Evolutionary conservation across 73 alveolate genomes (phyloP).

Genomic region (Effrenium voratum): DNA sequence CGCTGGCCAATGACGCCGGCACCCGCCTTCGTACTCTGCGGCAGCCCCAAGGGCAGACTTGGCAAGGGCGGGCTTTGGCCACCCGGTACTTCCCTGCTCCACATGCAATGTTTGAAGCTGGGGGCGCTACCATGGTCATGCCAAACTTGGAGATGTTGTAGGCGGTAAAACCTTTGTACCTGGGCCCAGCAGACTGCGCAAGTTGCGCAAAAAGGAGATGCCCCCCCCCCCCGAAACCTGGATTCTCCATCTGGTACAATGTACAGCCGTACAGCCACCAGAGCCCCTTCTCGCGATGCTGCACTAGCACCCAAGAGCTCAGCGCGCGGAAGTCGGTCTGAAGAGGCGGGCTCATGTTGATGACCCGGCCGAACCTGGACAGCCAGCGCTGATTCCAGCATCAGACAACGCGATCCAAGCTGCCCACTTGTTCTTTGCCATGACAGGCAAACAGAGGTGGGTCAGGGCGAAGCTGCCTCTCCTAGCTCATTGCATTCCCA

Average conservation of each 20-base stretch:
- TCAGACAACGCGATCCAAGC: not conserved
- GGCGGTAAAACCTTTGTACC: constrained; percentile 94
- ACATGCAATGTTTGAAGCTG: not conserved
- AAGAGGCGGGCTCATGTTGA: constrained; percentile 92
- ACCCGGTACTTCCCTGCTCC: not conserved
- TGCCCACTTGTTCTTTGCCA: constrained; percentile 94
- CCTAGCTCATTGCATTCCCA: too few relatives aligned
- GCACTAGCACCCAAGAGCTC: not conserved
- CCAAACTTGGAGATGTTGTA: constrained; percentile 93
- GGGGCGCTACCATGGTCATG: constrained; percentile 66
- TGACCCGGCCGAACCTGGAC: constrained; percentile 42
- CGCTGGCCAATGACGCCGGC: not conserved
- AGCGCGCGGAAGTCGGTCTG: constrained; percentile 79
- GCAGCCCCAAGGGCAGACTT: constrained; percentile 83
- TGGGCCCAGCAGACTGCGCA: not conserved
- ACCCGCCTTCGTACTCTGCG: constrained; percentile 69
- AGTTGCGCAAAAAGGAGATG: not conserved
- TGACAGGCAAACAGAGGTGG: constrained; percentile 63
- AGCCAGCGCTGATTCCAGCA: not conserved
- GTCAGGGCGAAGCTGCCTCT: constrained; percentile 91
- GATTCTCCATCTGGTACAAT: not conserved
- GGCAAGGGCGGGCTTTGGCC: not conserved
- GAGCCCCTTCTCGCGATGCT: not conserved
- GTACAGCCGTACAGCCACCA: not conserved
- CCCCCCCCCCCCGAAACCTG: not conserved